These are phyloP conservation scores for Amanita jacksonii DNA, from an alignment of 768 basidiomycete genomes.

Conservation along the genomic window DNA sequence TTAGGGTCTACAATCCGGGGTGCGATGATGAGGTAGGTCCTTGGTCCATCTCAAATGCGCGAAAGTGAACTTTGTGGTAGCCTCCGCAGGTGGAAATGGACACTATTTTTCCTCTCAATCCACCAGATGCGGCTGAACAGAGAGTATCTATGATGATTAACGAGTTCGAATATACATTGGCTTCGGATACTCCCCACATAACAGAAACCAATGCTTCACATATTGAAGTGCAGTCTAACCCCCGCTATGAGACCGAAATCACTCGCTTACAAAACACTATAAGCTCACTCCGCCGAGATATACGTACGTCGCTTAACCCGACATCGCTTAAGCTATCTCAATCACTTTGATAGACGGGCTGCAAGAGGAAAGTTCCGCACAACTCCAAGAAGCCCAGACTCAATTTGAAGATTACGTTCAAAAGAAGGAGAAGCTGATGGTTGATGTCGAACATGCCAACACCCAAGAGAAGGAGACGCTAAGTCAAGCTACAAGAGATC, in stretches of 20 bases:
- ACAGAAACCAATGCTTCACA: too few species aligned
- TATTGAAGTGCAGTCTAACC: background rate
- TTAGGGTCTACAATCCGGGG: slow-evolving; percentile 14
- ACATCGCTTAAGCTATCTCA: background rate
- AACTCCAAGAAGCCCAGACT: slow-evolving; percentile 3
- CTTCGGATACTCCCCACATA: too few species aligned
- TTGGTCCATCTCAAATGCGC: background rate
- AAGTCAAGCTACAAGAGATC: slow-evolving; percentile 40
- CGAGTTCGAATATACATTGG: slow-evolving; percentile 3
- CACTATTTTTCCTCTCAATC: slow-evolving; percentile 6
- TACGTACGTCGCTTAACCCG: background rate
- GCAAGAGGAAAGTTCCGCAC: slow-evolving; percentile 3
- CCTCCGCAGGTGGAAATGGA: slow-evolving; percentile 3
- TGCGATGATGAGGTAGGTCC: slow-evolving; percentile 13
- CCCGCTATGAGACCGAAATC: slow-evolving; percentile 4
- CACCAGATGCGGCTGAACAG: slow-evolving; percentile 5
- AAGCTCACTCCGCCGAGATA: slow-evolving; percentile 1
- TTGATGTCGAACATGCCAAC: slow-evolving; percentile 20
- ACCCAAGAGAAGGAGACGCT: slow-evolving; percentile 41
- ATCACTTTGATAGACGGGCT: background rate
- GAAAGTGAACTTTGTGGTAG: background rate
- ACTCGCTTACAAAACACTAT: background rate
- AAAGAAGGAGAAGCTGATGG: slow-evolving; percentile 2
- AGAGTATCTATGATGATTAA: slow-evolving; percentile 1
- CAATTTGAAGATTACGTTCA: slow-evolving; percentile 3